Evolutionary conservation across 805 yeast genomes (phyloP), one percentile per base, ranked within the genome.

Genomic region (Dipodascus albidus): DNA sequence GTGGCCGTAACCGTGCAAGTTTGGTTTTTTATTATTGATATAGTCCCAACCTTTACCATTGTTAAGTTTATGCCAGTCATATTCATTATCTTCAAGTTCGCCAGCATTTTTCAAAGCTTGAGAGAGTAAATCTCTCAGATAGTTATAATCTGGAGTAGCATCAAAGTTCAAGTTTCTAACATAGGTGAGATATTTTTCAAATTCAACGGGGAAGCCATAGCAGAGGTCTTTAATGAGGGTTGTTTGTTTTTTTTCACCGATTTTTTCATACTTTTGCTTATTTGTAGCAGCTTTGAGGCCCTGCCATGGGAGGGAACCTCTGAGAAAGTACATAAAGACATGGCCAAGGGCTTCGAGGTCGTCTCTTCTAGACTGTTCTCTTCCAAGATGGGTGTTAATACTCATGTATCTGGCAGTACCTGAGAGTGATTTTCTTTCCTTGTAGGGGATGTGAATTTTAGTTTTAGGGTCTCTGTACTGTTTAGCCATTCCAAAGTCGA

Each of bases 381-480:
- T 81, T 50, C 99, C 99, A 63, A 93, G 73, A 70, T 93, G 99
- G 8, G 99, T 93, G 72, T 93, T 93, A 60, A 93, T 90, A 27
- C 95, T 85, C 97, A 93, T 93, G 72, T 93, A 93, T 63, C 99
- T 77, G n/a, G 98, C 99, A 2, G 99, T 93, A 50, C 99, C 99
- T 68, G 96, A 85, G 59, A 93, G 74, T 3, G 96, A 87, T 71
- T 93, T 93, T 69, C 90, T 87, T 69, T 93, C 99, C 63, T 98
- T 78, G 70, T 90, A 93, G 31, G 99, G 98, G 59, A 93, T 93
- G 70, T 93, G 99, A 65, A 84, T 85, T 65, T 88, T 88, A 11
- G 98, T 85, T 69, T 87, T 85, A 52, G 98, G 97, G 72, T 93
- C 99, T 66, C 98, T 81, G 71, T 90, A 93, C 65, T 87, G 95